Evolutionary conservation across 176 grass and related monocot species (phyloP).

Genomic region (Oryza brachyantha): DNA sequence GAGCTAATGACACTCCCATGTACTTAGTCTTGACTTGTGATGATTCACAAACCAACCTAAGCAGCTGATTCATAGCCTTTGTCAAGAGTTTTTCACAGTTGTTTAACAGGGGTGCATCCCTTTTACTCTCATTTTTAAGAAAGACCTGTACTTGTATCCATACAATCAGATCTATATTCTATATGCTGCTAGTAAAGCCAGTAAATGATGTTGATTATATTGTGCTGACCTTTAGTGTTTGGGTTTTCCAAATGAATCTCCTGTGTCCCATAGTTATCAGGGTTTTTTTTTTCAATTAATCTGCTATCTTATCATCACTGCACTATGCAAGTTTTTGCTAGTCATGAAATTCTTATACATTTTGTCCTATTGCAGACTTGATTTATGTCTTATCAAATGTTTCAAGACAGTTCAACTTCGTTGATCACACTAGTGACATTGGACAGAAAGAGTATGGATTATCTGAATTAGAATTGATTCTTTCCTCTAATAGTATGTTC

Average conservation of each 20-base stretch:
- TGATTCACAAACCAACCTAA: too few relatives aligned
- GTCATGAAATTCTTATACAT: background rate
- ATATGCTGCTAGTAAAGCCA: background rate
- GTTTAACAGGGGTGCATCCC: background rate
- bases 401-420: conserved; percentile 68
- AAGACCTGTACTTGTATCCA: background rate
- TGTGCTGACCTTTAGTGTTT: background rate
- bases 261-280: background rate
- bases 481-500: conserved; percentile 9
- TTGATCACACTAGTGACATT: conserved; percentile 79
- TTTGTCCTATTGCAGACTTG: conserved; percentile 52
- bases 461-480: conserved; percentile 23
- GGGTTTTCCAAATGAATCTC: conserved; percentile 3
- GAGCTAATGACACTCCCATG: background rate
- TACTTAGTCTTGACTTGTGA: background rate
- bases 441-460: conserved; percentile 60
- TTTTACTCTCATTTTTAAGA: background rate
- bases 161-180: background rate
- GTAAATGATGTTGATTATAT: background rate
- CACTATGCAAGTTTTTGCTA: background rate
- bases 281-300: background rate
- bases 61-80: background rate
- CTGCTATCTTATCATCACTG: background rate
- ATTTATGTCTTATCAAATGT: conserved; percentile 68
- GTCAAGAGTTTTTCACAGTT: background rate